Conservation (phyloP, 139 green algal genomes). For the Spirogloea muscicola region DNA sequence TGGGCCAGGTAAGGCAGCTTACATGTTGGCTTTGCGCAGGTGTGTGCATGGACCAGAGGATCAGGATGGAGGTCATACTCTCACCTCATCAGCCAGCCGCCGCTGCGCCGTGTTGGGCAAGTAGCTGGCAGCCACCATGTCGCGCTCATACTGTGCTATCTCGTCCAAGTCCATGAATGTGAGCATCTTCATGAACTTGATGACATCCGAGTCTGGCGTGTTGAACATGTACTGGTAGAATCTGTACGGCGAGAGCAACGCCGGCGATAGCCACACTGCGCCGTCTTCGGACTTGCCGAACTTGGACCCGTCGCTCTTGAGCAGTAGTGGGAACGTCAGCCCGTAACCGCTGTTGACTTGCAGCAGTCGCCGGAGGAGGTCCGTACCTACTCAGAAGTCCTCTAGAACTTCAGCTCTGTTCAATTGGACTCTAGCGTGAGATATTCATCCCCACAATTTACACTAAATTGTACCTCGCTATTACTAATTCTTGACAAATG, state of each 20-base stretch:
- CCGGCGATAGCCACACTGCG: conserved; percentile 84
- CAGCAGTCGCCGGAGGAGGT: conserved; percentile 73
- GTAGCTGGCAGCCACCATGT: conserved; percentile 55
- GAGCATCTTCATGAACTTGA: conserved; percentile 88
- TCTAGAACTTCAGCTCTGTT: too few relatives aligned
- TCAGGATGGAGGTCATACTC: too few relatives aligned
- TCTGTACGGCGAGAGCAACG: conserved; percentile 91
- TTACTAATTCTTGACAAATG: too few relatives aligned
- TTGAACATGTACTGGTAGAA: conserved; percentile 94
- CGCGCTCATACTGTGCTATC: conserved; percentile 57
- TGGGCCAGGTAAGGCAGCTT: too few relatives aligned
- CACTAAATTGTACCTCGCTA: too few relatives aligned
- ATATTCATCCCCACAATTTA: too few relatives aligned
- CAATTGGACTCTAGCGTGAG: too few relatives aligned
- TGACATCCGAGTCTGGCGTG: conserved; percentile 77
- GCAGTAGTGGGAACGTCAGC: conserved; percentile 88
- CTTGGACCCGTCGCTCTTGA: conserved; percentile 86
- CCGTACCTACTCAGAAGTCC: too few relatives aligned
- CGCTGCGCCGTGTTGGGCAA: conserved; percentile 83
- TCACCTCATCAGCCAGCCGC: conserved; percentile 86
- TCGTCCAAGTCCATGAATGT: conserved; percentile 89
- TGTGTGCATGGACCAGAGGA: too few relatives aligned
- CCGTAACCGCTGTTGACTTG: too few relatives aligned
- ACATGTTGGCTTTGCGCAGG: too few relatives aligned
- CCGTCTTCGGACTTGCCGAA: conserved; percentile 93